These are phyloP conservation scores for Tillandsia fasciculata DNA, from an alignment of 176 grass and related monocot species.

Conservation along the genomic window DNA sequence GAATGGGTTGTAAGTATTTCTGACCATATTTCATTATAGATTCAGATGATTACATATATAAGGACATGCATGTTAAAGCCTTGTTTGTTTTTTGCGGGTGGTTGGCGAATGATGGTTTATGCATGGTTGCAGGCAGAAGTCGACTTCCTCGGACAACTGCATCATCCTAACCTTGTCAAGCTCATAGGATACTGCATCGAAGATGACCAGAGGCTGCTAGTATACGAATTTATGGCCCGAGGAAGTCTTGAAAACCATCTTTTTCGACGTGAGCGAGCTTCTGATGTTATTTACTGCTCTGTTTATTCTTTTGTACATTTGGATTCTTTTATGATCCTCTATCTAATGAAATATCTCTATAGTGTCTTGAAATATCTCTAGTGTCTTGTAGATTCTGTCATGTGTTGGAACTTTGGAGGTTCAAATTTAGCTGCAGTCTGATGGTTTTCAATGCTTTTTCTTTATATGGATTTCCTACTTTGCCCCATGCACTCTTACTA, in stretches of 20 bases:
- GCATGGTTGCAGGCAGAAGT: constrained; percentile 68
- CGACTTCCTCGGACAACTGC: constrained; percentile 88
- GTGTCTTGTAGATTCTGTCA: not conserved
- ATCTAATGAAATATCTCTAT: too few species aligned
- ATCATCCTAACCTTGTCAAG: constrained; percentile 98
- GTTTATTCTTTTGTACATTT: too few species aligned
- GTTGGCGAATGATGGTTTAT: not conserved
- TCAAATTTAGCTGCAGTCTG: not conserved
- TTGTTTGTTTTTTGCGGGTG: too few species aligned
- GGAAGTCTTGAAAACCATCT: constrained; percentile 99
- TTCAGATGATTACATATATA: constrained; percentile 1
- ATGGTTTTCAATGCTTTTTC: not conserved
- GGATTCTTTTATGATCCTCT: too few species aligned
- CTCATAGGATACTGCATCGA: constrained; percentile 94
- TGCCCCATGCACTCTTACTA: constrained; percentile 24
- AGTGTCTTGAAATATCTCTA: too few species aligned
- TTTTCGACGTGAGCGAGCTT: constrained; percentile 72
- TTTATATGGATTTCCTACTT: not conserved
- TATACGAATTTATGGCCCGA: constrained; percentile 95
- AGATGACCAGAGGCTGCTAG: constrained; percentile 92
- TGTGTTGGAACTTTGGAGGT: not conserved
- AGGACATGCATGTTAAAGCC: too few species aligned
- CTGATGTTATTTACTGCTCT: not conserved
- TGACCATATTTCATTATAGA: not conserved
- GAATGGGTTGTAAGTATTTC: constrained; percentile 87